A percentile compares a stretch with the other conserved stretches of the same genome.
These are phyloP conservation scores for Apiotrichum akiyoshidainum DNA, from an alignment of 1,284 basidiomycete genomes.

Conservation along the genomic window DNA sequence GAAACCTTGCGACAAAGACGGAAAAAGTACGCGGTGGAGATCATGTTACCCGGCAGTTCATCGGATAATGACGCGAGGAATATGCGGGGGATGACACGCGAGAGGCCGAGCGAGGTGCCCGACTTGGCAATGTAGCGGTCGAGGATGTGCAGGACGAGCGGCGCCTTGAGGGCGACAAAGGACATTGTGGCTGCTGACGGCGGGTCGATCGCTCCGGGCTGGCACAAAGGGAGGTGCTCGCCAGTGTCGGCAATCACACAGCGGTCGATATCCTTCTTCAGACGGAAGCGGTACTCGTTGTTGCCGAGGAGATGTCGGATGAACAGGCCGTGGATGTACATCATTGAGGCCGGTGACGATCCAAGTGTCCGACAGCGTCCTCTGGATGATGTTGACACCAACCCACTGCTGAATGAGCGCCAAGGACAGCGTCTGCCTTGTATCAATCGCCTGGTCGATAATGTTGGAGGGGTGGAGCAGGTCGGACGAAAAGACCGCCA, in stretches of 20 bases:
- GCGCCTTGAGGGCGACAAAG: slow-evolving; percentile 93
- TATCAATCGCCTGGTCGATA: slow-evolving; percentile 91
- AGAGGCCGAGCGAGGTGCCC: slow-evolving; percentile 88
- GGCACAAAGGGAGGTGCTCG: slow-evolving; percentile 87
- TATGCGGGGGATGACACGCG: slow-evolving; percentile 89
- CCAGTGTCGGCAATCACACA: slow-evolving; percentile 84
- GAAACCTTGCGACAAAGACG: slow-evolving; percentile 90
- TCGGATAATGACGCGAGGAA: slow-evolving; percentile 92
- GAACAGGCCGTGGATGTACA: slow-evolving; percentile 88
- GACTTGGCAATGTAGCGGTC: slow-evolving; percentile 91
- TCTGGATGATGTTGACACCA: slow-evolving; percentile 93
- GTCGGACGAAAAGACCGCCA: slow-evolving; percentile 77
- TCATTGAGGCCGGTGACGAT: slow-evolving; percentile 86
- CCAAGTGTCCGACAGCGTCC: slow-evolving; percentile 94
- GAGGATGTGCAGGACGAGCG: slow-evolving; percentile 91
- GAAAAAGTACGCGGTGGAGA: slow-evolving; percentile 88
- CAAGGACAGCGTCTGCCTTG: slow-evolving; percentile 79
- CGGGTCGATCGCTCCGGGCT: slow-evolving; percentile 75
- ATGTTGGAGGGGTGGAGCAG: slow-evolving; percentile 81
- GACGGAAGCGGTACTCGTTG: slow-evolving; percentile 93
- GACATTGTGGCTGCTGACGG: slow-evolving; percentile 71
- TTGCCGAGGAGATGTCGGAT: slow-evolving; percentile 84
- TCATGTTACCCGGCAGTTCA: slow-evolving; percentile 76
- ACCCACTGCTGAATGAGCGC: slow-evolving; percentile 94
- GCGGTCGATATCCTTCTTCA: slow-evolving; percentile 97